phyloP scores from a whole-genome alignment of 148 eudicot genomes.

The Tetragonia tetragonoides region DNA sequence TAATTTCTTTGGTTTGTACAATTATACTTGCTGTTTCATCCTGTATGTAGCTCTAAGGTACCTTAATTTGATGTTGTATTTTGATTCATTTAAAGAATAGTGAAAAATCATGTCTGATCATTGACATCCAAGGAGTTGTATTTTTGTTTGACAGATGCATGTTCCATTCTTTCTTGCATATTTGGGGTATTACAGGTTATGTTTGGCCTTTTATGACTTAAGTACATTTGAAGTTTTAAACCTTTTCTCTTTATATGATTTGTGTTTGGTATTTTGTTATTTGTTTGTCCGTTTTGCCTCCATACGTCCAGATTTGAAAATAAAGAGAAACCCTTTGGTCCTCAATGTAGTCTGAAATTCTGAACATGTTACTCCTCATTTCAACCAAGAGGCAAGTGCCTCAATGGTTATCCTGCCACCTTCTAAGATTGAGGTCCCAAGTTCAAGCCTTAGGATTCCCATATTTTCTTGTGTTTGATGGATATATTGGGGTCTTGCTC shows the following conservation, averaged over 20 bases:
- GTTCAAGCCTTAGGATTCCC: too few species aligned
- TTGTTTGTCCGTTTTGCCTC: too few species aligned
- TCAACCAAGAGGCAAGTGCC: too few species aligned
- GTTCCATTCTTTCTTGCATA: constrained; percentile 9
- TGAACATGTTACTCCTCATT: too few species aligned
- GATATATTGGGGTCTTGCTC: too few species aligned
- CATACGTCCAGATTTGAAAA: too few species aligned
- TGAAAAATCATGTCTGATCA: constrained; percentile 7
- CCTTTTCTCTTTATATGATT: background rate
- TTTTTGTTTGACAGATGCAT: background rate
- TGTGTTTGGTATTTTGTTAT: too few species aligned
- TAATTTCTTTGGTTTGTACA: constrained; percentile 30
- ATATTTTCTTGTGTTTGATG: too few species aligned
- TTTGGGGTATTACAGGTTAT: background rate
- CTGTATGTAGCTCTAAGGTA: constrained; percentile 41
- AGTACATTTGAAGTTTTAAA: background rate
- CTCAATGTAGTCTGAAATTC: too few species aligned
- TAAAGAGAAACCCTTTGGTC: too few species aligned
- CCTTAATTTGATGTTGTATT: constrained; percentile 33
- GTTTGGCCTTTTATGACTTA: background rate
- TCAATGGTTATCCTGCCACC: too few species aligned
- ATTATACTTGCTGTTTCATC: constrained; percentile 32
- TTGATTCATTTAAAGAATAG: constrained; percentile 33
- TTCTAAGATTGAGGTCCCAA: too few species aligned
- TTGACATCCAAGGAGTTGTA: background rate